A percentile compares a stretch with the other conserved stretches of the same genome.
Conservation (phyloP, 2,329 filamentous ascomycete species). For the Emergomyces africanus region DNA sequence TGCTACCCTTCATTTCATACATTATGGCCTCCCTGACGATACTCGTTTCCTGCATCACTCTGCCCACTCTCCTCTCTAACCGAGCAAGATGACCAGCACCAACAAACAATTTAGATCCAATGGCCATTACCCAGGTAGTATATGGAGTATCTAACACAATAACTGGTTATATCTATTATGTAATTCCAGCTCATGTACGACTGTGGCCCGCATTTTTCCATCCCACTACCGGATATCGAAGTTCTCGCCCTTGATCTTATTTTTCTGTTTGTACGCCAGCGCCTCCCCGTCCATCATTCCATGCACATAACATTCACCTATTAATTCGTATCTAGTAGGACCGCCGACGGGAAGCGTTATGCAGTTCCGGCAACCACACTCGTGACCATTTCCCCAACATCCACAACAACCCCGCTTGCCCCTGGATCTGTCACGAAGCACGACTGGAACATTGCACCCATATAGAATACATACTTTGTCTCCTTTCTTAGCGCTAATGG, state of each 20-base stretch:
- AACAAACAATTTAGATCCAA: not conserved
- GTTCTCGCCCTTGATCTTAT: not conserved
- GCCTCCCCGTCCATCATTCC: conserved; percentile 12
- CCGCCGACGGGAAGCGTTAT: not conserved
- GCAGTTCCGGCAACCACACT: not conserved
- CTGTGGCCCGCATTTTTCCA: not conserved
- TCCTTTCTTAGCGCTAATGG: not conserved
- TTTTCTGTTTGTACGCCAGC: not conserved
- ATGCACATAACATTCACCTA: conserved; percentile 10
- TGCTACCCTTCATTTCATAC: too few species aligned
- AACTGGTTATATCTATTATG: not conserved
- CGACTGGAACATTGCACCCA: not conserved
- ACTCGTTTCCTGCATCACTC: not conserved
- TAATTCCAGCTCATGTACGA: not conserved
- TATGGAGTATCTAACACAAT: too few species aligned
- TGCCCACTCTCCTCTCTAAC: not conserved
- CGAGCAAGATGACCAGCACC: not conserved
- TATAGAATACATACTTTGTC: not conserved
- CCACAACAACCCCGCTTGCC: not conserved
- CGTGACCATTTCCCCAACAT: not conserved
- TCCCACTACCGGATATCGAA: not conserved
- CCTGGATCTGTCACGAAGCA: not conserved
- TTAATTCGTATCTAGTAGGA: conserved; percentile 2
- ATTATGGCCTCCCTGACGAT: too few species aligned
- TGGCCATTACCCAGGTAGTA: not conserved